Evolutionary conservation across 2,329 filamentous ascomycete genomes (phyloP).

Genomic region (Xylaria hypoxylon): DNA sequence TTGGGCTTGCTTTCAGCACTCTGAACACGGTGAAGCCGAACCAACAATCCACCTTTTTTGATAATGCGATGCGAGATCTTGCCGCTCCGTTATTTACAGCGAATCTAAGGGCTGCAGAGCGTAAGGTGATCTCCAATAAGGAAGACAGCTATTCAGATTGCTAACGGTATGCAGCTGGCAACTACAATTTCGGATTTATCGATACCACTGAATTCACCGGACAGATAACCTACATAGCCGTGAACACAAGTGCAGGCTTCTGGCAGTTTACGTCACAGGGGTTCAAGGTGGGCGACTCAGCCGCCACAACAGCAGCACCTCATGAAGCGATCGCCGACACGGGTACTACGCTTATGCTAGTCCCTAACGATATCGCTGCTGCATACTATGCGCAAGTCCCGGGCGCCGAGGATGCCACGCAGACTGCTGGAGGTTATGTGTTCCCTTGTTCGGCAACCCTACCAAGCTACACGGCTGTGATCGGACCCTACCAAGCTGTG

Average conservation of each 20-base stretch:
- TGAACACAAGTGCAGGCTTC: slow-evolving; percentile 68
- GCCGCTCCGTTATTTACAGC: slow-evolving; percentile 67
- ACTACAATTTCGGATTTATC: slow-evolving; percentile 60
- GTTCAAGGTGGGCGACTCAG: slow-evolving; percentile 61
- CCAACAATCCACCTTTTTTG: slow-evolving; percentile 58
- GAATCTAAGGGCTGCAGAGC: slow-evolving; percentile 52
- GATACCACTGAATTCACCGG: slow-evolving; percentile 69
- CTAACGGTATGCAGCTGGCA: slow-evolving; percentile 46
- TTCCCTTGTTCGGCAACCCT: slow-evolving; percentile 66
- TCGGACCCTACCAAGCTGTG: slow-evolving; percentile 45
- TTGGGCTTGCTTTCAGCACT: slow-evolving; percentile 58
- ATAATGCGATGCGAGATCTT: slow-evolving; percentile 51
- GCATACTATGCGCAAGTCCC: slow-evolving; percentile 69
- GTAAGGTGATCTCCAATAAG: slow-evolving; percentile 41
- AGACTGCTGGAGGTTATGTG: slow-evolving; percentile 64
- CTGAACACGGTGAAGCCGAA: slow-evolving; percentile 58
- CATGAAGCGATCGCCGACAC: slow-evolving; percentile 66
- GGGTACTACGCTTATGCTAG: slow-evolving; percentile 72
- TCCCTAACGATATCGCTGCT: slow-evolving; percentile 62
- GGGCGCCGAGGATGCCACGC: slow-evolving; percentile 58
- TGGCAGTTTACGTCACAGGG: slow-evolving; percentile 71
- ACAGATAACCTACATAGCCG: slow-evolving; percentile 65
- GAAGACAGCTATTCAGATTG: not conserved
- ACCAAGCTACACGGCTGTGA: slow-evolving; percentile 52
- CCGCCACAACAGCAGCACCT: slow-evolving; percentile 30